phyloP scores from a whole-genome alignment of 2,329 filamentous ascomycete genomes.

The Coniochaeta sp. region DNA sequence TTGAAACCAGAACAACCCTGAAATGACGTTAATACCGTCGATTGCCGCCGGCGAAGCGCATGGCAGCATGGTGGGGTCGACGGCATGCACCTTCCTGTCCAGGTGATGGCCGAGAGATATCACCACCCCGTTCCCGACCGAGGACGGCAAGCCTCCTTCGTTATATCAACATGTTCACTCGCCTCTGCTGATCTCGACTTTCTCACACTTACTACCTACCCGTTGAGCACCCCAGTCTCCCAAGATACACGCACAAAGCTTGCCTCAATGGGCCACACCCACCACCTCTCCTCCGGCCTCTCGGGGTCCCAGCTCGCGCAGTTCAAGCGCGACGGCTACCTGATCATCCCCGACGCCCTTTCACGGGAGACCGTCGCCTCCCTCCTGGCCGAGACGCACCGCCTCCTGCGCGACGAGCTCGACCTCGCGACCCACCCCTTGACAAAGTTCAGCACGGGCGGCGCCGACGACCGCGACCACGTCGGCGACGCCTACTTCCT shows the following conservation, averaged over 20 bases:
- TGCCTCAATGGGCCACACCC: not conserved
- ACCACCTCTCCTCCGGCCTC: conserved; percentile 42
- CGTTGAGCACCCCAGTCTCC: not conserved
- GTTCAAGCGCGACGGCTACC: conserved; percentile 82
- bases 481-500: conserved; percentile 96
- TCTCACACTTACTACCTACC: not conserved
- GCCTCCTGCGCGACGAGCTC: conserved; percentile 67
- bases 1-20: not conserved
- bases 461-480: conserved; percentile 57
- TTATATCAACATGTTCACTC: not conserved
- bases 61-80: not conserved
- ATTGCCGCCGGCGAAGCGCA: not conserved
- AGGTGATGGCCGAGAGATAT: not conserved
- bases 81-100: not conserved
- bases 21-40: not conserved
- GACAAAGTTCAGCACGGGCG: conserved; percentile 88
- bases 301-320: conserved; percentile 61
- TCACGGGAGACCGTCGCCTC: conserved; percentile 54
- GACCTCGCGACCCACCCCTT: conserved; percentile 79
- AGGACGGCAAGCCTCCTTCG: not conserved
- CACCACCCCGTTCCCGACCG: not conserved
- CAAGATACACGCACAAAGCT: too few relatives aligned
- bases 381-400: conserved; percentile 64
- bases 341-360: conserved; percentile 76
- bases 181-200: not conserved